Evolutionary conservation across 768 basidiomycete genomes (phyloP), one percentile per base, ranked within the genome.

Genomic region (Porpolomopsis calyptriformis): DNA sequence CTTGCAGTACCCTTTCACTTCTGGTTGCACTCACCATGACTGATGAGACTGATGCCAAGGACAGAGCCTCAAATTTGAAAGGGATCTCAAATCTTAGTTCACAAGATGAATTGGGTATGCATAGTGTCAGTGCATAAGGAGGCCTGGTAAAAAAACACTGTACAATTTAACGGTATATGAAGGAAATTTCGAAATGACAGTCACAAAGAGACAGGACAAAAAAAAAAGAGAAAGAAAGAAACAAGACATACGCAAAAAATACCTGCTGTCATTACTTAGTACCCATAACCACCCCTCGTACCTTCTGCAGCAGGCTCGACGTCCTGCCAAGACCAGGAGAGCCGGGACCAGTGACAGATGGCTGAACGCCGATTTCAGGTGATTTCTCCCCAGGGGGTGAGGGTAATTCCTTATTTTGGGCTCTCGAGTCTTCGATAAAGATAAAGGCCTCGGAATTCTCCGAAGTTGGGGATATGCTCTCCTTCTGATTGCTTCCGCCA

Each of bases 291-390:
- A 72, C 86, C 36, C 75, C 73, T 52, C 81, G 81, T 46, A 88
- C 76, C 60, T 83, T 87, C 74, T 82, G 82, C 70, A 88, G 73
- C 48, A 89, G 64, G 57, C 84, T 86, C 1, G 82, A 72, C 72
- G 80, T 88, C 56, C 86, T 72, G 38, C 78, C 80, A 1, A 89
- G 70, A 19, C 69, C 67, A 31, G 63, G 65, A 9, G 74, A 48
- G 24, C 43, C 23, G 16, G 50, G 33, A n/a, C 49, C 40, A 6
- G 41, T 31, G 40, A 7, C 22, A 20, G 18, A 33, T 43, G 11
- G 19, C 12, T 16, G 16, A 33, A 22, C 65, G 4, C 64, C 62
- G 11, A 39, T 24, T 37, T 52, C 44, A 55, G 52, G 45, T 52
- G 55, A 43, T 43, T 60, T 62, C 38, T 80, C 53, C 45, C 73